A percentile compares a stretch with the other conserved stretches of the same genome.
These are phyloP conservation scores for Odonthalia washingtoniensis DNA, from an alignment of 31 red algal genomes.

Conservation along the genomic window DNA sequence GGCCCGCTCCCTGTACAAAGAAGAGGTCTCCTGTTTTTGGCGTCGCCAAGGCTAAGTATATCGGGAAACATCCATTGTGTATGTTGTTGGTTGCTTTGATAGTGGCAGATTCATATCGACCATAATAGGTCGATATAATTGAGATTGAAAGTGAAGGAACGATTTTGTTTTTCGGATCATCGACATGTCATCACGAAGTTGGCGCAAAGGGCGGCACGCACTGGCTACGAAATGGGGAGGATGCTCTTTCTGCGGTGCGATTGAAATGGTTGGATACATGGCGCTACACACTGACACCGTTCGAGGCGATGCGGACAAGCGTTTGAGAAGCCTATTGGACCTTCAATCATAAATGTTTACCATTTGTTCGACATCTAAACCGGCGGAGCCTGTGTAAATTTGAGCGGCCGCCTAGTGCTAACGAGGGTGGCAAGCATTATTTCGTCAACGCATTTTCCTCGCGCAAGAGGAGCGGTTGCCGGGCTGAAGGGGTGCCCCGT, in stretches of 20 bases:
- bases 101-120: too few relatives aligned
- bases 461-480: constrained; percentile 28
- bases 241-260: constrained; percentile 50
- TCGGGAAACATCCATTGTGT: too few relatives aligned
- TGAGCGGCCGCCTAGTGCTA: constrained; percentile 31
- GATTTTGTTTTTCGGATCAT: too few relatives aligned
- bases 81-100: too few relatives aligned
- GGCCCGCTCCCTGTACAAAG: too few relatives aligned
- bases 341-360: constrained; percentile 38
- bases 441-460: constrained; percentile 24
- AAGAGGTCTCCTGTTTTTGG: too few relatives aligned
- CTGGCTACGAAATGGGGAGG: constrained; percentile 30
- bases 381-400: constrained; percentile 35
- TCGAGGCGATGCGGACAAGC: constrained; percentile 25
- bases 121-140: too few relatives aligned
- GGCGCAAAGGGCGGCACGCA: constrained; percentile 31
- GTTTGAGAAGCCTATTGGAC: constrained; percentile 13
- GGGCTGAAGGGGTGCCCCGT: too few relatives aligned
- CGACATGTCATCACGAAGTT: too few relatives aligned
- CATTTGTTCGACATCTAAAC: constrained; percentile 41
- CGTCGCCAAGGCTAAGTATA: too few relatives aligned
- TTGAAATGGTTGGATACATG: constrained; percentile 51
- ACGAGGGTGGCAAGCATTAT: constrained; percentile 33
- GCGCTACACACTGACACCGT: constrained; percentile 17
- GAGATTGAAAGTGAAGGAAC: too few relatives aligned